Percentiles rank a stretch among this genome's conserved stretches.
These are phyloP conservation scores for Pseudotsuga menziesii DNA, from an alignment of 75 land plant species.

Conservation along the genomic window DNA sequence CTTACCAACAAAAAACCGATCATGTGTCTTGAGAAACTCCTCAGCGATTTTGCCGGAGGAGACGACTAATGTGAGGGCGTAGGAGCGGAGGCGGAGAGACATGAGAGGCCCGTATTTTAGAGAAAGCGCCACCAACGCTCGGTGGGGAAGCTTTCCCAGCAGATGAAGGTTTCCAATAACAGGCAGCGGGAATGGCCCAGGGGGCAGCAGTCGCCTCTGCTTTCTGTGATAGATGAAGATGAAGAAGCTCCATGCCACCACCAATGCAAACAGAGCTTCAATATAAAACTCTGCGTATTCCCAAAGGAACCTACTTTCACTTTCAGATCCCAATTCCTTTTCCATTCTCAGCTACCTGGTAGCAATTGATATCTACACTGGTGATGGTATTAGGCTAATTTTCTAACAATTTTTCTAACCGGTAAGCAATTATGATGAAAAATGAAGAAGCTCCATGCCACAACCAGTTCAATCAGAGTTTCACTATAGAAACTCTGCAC, in stretches of 20 bases:
- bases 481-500: too few species aligned
- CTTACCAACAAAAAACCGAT: conserved; percentile 2
- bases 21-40: conserved; percentile 17
- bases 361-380: too few species aligned
- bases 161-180: conserved; percentile 9
- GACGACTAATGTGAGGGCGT: neutral
- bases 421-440: too few species aligned
- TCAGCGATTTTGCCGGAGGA: neutral
- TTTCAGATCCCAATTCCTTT: too few species aligned
- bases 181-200: neutral
- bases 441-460: too few species aligned
- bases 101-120: conserved; percentile 8
- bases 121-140: neutral
- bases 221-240: neutral
- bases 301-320: neutral
- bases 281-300: neutral
- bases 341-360: too few species aligned
- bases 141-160: conserved; percentile 10
- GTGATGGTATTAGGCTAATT: too few species aligned
- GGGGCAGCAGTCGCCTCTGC: neutral
- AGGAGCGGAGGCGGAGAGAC: conserved; percentile 4
- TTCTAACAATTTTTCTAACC: too few species aligned
- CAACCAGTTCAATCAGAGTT: too few species aligned
- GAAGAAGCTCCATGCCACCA: neutral
- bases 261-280: neutral